phyloP scores from a whole-genome alignment of 2,329 filamentous ascomycete genomes.

The Nemania sp. region DNA sequence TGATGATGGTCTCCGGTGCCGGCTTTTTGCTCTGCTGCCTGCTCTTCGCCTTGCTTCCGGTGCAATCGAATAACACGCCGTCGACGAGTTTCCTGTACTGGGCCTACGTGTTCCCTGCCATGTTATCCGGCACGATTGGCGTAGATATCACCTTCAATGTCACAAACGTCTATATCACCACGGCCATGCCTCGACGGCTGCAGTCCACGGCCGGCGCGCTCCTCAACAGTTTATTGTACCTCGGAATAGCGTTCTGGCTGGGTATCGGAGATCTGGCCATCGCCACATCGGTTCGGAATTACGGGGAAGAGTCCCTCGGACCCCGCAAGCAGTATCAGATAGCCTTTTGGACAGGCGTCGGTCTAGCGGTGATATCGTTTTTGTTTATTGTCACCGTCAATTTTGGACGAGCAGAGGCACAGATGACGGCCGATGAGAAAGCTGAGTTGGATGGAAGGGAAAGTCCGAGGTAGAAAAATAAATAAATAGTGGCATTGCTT shows the following conservation, averaged over 20 bases:
- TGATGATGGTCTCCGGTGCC: constrained; percentile 64
- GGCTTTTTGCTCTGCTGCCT: constrained; percentile 63
- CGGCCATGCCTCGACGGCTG: constrained; percentile 65
- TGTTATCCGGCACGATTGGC: constrained; percentile 71
- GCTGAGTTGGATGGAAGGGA: constrained; percentile 15
- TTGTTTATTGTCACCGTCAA: constrained; percentile 36
- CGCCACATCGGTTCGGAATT: constrained; percentile 48
- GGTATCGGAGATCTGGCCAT: constrained; percentile 70
- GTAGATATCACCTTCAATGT: constrained; percentile 79
- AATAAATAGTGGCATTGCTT: not conserved
- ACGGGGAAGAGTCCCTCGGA: constrained; percentile 21
- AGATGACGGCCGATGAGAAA: constrained; percentile 42
- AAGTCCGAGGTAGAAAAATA: not conserved
- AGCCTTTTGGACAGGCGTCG: constrained; percentile 40
- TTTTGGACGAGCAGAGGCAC: constrained; percentile 38
- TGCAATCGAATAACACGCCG: constrained; percentile 49
- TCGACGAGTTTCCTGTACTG: constrained; percentile 61
- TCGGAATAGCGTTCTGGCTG: constrained; percentile 73
- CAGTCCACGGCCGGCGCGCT: constrained; percentile 75
- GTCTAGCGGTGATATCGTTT: constrained; percentile 34
- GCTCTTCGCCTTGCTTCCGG: constrained; percentile 67
- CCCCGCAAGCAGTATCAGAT: constrained; percentile 38
- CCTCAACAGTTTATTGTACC: constrained; percentile 71
- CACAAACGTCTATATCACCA: constrained; percentile 78
- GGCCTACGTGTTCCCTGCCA: constrained; percentile 73